Evolutionary conservation across 257 asterid genomes (phyloP).

Genomic region (Salvia splendens): DNA sequence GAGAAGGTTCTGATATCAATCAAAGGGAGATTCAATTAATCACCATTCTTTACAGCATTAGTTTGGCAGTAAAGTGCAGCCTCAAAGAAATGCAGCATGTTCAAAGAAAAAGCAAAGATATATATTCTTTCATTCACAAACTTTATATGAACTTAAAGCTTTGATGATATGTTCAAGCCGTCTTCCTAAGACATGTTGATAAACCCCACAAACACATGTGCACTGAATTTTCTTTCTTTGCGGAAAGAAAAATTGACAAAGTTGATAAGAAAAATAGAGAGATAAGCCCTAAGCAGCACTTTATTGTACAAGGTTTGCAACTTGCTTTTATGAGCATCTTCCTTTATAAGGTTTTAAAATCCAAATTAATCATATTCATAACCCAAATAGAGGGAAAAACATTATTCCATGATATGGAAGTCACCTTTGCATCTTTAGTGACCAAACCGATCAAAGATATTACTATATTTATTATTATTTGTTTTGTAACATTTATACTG

Average conservation of each 20-base stretch:
- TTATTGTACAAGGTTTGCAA: neutral
- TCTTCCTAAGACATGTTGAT: slow-evolving; percentile 11
- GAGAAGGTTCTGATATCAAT: slow-evolving; percentile 33
- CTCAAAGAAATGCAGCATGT: slow-evolving; percentile 16
- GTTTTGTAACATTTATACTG: too few relatives aligned
- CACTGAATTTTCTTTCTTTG: neutral
- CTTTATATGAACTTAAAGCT: slow-evolving; percentile 22
- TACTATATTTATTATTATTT: too few relatives aligned
- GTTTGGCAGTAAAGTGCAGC: slow-evolving; percentile 39
- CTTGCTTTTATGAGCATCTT: neutral
- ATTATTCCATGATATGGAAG: too few relatives aligned
- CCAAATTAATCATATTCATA: too few relatives aligned
- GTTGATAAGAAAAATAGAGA: slow-evolving; percentile 37
- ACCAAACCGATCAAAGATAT: too few relatives aligned
- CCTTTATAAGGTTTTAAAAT: too few relatives aligned
- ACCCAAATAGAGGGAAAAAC: too few relatives aligned
- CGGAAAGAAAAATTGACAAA: slow-evolving; percentile 23
- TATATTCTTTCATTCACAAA: neutral
- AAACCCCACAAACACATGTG: neutral
- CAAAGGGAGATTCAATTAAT: slow-evolving; percentile 29
- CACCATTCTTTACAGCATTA: slow-evolving; percentile 36
- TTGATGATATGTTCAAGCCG: slow-evolving; percentile 19
- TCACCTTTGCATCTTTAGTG: too few relatives aligned
- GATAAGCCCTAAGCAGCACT: slow-evolving; percentile 32
- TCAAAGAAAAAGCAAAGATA: slow-evolving; percentile 7